Evolutionary conservation across 2,329 filamentous ascomycete species (phyloP).

Genomic region (Talaromyces sp.): DNA sequence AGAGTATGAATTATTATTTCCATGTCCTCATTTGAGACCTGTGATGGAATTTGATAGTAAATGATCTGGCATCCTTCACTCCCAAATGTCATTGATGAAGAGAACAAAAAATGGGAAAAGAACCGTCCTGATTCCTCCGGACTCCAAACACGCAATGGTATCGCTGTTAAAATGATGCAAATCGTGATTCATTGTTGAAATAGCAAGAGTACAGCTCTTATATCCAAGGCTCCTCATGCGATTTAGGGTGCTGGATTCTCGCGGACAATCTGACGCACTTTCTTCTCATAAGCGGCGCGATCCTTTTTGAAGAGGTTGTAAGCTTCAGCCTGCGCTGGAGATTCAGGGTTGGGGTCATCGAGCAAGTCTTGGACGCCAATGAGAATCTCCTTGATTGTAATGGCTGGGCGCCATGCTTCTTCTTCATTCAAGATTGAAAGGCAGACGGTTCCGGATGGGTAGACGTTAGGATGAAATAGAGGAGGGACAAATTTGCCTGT

Average conservation of each 20-base stretch:
- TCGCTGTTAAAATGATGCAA: constrained; percentile 2
- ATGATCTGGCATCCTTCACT: neutral
- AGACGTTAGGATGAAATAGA: constrained; percentile 97
- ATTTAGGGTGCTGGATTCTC: constrained; percentile 74
- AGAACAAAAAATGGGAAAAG: neutral
- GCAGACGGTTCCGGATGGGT: constrained; percentile 95
- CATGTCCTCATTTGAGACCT: neutral
- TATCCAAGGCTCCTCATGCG: neutral
- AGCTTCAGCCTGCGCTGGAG: constrained; percentile 91
- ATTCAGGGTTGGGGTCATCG: constrained; percentile 94
- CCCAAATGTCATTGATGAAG: neutral
- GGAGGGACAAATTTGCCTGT: constrained; percentile 93
- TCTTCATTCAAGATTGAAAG: constrained; percentile 97
- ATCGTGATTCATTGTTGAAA: neutral
- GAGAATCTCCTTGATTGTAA: constrained; percentile 96
- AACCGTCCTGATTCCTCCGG: neutral
- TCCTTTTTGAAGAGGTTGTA: constrained; percentile 98
- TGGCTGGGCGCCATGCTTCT: constrained; percentile 96
- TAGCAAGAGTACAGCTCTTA: neutral
- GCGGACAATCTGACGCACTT: constrained; percentile 78
- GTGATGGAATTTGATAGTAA: neutral
- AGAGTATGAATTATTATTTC: neutral
- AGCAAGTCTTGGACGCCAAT: constrained; percentile 93
- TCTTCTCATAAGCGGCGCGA: constrained; percentile 77
- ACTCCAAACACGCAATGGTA: constrained; percentile 1